phyloP scores from a whole-genome alignment of 2,329 filamentous ascomycete species.

The Botryotinia calthae region DNA sequence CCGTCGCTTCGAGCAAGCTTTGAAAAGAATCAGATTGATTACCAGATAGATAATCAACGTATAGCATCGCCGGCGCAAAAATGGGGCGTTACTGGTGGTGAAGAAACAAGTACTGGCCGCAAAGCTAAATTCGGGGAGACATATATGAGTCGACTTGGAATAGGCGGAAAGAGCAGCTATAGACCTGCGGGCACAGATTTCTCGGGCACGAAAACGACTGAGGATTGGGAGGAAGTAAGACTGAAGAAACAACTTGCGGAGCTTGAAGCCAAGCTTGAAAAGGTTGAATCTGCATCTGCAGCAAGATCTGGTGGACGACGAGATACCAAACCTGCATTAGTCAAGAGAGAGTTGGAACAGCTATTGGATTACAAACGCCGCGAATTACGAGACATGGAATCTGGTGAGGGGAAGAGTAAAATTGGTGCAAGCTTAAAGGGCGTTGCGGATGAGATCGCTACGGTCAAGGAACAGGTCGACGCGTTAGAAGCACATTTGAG shows the following conservation, averaged over 20 bases:
- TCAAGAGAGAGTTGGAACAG: constrained; percentile 92
- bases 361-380: constrained; percentile 91
- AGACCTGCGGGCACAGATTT: constrained; percentile 88
- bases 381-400: constrained; percentile 72
- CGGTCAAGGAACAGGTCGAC: constrained; percentile 92
- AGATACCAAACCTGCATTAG: constrained; percentile 80
- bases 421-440: constrained; percentile 72
- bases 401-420: constrained; percentile 65
- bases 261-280: constrained; percentile 81
- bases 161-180: constrained; percentile 72
- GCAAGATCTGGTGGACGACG: constrained; percentile 62
- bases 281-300: constrained; percentile 72
- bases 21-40: constrained; percentile 95
- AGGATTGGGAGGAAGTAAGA: constrained; percentile 95
- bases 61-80: constrained; percentile 62
- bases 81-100: constrained; percentile 77
- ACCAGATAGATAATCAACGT: constrained; percentile 77
- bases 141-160: constrained; percentile 85
- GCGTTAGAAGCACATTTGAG: constrained; percentile 80
- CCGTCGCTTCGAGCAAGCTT: constrained; percentile 89
- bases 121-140: constrained; percentile 98
- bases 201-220: constrained; percentile 75
- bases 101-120: constrained; percentile 77
- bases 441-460: constrained; percentile 80
- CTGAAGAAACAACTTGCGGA: constrained; percentile 90